These are phyloP conservation scores for Raphidocelis subcapitata DNA, from an alignment of 139 green algal genomes.

Conservation along the genomic window DNA sequence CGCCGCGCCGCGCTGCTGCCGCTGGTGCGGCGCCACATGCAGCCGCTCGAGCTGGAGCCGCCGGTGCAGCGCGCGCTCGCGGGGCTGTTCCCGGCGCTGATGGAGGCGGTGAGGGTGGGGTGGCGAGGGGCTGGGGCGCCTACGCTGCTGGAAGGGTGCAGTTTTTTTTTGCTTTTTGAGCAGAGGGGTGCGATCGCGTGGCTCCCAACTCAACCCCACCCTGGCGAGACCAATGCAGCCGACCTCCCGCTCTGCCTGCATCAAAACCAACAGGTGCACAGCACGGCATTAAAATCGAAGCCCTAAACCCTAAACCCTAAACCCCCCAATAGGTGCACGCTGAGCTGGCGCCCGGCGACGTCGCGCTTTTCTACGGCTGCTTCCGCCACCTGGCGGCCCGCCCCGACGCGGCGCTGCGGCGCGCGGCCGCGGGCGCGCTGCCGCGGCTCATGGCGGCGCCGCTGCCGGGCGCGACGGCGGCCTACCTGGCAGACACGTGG, in stretches of 20 bases:
- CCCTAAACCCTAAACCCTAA: too few relatives aligned
- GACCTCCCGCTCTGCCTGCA: not conserved
- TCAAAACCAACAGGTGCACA: not conserved
- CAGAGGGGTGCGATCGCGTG: not conserved
- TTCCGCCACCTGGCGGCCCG: constrained; percentile 29
- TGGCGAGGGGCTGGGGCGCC: not conserved
- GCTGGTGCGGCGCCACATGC: constrained; percentile 48
- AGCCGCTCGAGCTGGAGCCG: constrained; percentile 53
- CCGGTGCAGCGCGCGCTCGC: constrained; percentile 55
- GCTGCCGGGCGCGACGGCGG: constrained; percentile 9
- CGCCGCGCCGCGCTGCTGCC: constrained; percentile 45
- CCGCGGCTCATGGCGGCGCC: constrained; percentile 15
- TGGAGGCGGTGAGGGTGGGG: constrained; percentile 26
- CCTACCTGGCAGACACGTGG: constrained; percentile 26
- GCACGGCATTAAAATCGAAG: not conserved
- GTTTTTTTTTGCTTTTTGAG: not conserved
- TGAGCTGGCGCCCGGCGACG: constrained; percentile 20
- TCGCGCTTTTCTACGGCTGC: constrained; percentile 23
- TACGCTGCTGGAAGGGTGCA: not conserved
- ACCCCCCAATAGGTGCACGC: constrained; percentile 17
- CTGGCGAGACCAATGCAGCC: not conserved
- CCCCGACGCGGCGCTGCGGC: constrained; percentile 17
- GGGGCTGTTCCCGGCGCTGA: constrained; percentile 36
- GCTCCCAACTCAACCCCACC: not conserved
- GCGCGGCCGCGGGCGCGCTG: constrained; percentile 3